Evolutionary conservation across 257 asterid species (phyloP), one percentile per base, ranked within the genome.

Genomic region (Salvia splendens): DNA sequence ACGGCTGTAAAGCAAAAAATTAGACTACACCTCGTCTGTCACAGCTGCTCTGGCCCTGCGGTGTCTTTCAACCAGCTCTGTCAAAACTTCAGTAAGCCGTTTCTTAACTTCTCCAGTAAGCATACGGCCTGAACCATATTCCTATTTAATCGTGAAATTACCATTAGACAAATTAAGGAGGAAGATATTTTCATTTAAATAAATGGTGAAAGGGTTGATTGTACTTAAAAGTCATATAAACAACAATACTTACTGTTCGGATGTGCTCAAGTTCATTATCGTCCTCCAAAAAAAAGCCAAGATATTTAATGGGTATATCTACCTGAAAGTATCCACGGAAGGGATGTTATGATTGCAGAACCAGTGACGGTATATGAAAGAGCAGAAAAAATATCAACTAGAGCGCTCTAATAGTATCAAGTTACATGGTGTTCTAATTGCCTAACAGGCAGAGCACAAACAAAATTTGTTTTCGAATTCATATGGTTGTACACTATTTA

Each of bases 81-180:
- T 79, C 76, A 93, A 74, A 66, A 93, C 92, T 69, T 90, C 92
- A 70, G 71, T 78, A 6, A 90, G 92, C 75, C 88, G 81, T 69
- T 79, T 79, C 81, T 93, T 93, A 62, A 93, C 92, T 77, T 93
- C 96, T 65, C 98, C 98, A 0, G 98, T 93, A 51, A 93, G 85
- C 95, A 93, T 85, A 71, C 86, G 94, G 1, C 98, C 98, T 0
- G 92, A 86, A 2, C 91, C 95, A 62, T 93, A 93, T 70, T 90
- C 96, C 97, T 93, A 80, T 67, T 70, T 68, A 54, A 64, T 16
- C 32, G 67, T 65, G 62, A 67, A 28, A 60, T 51, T 16, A 53
- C 30, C 38, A 59, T 64, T 35, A 9, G 47, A 42, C 47, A 10
- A 45, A 51, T 54, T 3, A 12, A 12, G 38, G 12, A 56, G 8